Conservation (phyloP, 1,284 basidiomycete species). For the Cerrena zonata region DNA sequence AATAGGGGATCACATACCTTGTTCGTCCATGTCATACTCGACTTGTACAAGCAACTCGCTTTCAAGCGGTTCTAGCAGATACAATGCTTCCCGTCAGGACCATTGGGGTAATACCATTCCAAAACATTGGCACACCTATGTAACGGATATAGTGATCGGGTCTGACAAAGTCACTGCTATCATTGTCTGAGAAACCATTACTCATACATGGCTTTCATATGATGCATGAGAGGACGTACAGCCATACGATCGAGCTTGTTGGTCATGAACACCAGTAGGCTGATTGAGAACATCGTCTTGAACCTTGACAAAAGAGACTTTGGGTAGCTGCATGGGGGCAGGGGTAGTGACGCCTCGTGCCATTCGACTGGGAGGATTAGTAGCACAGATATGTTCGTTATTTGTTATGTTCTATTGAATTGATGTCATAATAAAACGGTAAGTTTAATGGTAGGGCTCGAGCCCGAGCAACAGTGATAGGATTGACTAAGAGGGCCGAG, state of each 20-base stretch:
- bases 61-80: slow-evolving; percentile 77
- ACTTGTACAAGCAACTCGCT: slow-evolving; percentile 88
- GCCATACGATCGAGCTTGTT: slow-evolving; percentile 13
- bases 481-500: too few species aligned
- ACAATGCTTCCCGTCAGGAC: too few species aligned
- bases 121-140: slow-evolving; percentile 56
- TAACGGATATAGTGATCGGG: slow-evolving; percentile 88
- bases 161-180: slow-evolving; percentile 68
- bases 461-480: too few species aligned
- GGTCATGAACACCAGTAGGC: slow-evolving; percentile 10
- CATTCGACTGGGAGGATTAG: too few species aligned
- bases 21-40: slow-evolving; percentile 99
- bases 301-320: slow-evolving; percentile 11
- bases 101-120: too few species aligned
- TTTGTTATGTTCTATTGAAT: too few species aligned
- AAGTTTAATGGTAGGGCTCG: too few species aligned
- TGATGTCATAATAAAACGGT: too few species aligned
- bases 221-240: slow-evolving; percentile 13
- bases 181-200: slow-evolving; percentile 56
- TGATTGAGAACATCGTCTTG: slow-evolving; percentile 10
- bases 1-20: slow-evolving; percentile 50
- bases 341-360: slow-evolving; percentile 6
- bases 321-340: slow-evolving; percentile 8
- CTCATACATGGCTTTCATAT: too few species aligned
- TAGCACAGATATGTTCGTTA: too few species aligned